Conservation (phyloP, 2,329 filamentous ascomycete genomes). For the Phoma sp. region DNA sequence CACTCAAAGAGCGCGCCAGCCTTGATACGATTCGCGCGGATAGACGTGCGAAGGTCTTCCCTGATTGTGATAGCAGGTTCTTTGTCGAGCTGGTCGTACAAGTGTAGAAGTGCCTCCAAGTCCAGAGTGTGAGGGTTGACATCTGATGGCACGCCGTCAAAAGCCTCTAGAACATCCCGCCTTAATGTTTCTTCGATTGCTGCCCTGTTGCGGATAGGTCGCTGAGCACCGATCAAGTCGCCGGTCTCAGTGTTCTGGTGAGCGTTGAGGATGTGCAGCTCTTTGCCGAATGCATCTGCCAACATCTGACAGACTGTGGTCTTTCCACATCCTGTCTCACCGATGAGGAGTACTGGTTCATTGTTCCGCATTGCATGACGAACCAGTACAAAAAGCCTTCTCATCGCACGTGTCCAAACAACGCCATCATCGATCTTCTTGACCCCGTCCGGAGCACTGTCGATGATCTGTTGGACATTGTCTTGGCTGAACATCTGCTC, state of each 20-base stretch:
- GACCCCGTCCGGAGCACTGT: conserved; percentile 36
- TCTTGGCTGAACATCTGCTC: conserved; percentile 70
- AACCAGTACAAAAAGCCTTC: conserved; percentile 88
- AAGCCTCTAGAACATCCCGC: conserved; percentile 62
- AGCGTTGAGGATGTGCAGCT: conserved; percentile 90
- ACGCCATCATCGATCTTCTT: conserved; percentile 54
- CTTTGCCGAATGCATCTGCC: conserved; percentile 77
- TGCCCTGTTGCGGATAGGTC: conserved; percentile 85
- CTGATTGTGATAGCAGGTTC: conserved; percentile 59
- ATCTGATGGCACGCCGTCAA: conserved; percentile 22
- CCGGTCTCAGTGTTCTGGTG: conserved; percentile 99
- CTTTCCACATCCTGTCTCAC: conserved; percentile 97
- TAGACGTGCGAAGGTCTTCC: conserved; percentile 44
- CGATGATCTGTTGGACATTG: conserved; percentile 43
- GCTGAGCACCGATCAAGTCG: conserved; percentile 93
- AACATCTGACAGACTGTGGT: conserved; percentile 95
- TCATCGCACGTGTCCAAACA: conserved; percentile 96
- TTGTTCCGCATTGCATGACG: conserved; percentile 84
- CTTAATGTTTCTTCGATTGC: conserved; percentile 72
- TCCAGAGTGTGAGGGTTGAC: conserved; percentile 32
- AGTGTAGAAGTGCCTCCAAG: conserved; percentile 59
- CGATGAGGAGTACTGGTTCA: conserved; percentile 92
- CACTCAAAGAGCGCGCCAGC: conserved; percentile 93
- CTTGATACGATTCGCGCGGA: conserved; percentile 63
- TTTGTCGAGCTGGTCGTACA: conserved; percentile 64